These are phyloP conservation scores for Mucor circinelloides DNA, from an alignment of 371 early-diverging fungal species.

Conservation along the genomic window DNA sequence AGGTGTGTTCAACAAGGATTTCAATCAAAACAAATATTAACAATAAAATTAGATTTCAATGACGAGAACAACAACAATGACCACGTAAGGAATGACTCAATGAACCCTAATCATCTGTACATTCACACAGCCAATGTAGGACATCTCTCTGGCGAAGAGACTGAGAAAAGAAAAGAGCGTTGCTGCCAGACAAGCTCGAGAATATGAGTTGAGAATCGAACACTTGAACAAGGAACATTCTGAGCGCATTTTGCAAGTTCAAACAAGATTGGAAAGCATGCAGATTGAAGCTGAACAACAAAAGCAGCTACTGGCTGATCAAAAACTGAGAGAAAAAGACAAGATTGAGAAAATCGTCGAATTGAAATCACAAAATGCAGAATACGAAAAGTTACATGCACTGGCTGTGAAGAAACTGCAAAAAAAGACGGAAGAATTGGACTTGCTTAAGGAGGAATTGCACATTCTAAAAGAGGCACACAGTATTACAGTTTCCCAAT, in stretches of 20 bases:
- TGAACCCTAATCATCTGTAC: neutral
- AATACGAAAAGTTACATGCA: neutral
- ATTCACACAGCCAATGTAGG: neutral
- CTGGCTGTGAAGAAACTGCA: conserved; percentile 5
- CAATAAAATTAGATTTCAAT: neutral
- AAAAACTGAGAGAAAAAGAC: conserved; percentile 21
- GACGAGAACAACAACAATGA: conserved; percentile 1
- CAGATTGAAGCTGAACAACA: conserved; percentile 19
- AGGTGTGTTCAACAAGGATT: conserved; percentile 2
- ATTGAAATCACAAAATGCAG: neutral
- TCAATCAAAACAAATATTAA: neutral
- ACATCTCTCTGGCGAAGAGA: neutral
- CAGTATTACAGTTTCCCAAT: neutral
- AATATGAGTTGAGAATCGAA: neutral
- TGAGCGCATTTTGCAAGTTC: conserved; percentile 15
- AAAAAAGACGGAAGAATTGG: conserved; percentile 17
- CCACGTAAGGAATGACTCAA: neutral
- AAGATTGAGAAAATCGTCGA: conserved; percentile 22
- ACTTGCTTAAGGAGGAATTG: neutral
- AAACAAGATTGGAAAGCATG: conserved; percentile 17
- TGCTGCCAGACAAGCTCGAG: neutral
- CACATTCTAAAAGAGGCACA: neutral
- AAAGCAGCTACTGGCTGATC: conserved; percentile 7
- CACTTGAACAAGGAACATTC: conserved; percentile 5
- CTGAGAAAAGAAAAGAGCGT: neutral